Evolutionary conservation across 768 basidiomycete species (phyloP).

Genomic region (Kondoa subrosea): DNA sequence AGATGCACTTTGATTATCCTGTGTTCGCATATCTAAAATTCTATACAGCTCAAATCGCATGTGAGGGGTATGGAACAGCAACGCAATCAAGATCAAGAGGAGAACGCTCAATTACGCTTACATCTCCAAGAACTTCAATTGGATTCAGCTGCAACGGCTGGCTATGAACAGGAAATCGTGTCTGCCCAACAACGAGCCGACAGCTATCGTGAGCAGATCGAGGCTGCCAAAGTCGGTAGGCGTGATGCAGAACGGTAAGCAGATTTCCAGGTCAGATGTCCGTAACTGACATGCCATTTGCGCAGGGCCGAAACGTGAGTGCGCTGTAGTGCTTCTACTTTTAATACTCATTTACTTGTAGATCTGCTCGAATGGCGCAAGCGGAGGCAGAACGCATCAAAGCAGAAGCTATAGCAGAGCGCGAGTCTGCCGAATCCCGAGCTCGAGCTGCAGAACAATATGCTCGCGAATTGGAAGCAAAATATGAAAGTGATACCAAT

Average conservation of each 20-base stretch:
- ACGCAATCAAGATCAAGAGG: not conserved
- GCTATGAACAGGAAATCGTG: not conserved
- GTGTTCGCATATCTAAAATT: too few species aligned
- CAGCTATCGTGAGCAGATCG: constrained; percentile 3
- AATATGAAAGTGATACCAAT: not conserved
- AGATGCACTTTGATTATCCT: too few species aligned
- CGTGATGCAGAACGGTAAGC: not conserved
- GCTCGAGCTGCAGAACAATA: not conserved
- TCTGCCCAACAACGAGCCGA: not conserved
- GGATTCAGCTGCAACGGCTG: not conserved
- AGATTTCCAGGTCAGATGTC: not conserved
- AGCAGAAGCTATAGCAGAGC: constrained; percentile 1
- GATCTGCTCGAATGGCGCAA: constrained; percentile 8
- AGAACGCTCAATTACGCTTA: not conserved
- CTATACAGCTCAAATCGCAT: not conserved
- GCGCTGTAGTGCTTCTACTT: not conserved
- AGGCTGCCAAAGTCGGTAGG: constrained; percentile 2
- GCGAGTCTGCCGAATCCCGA: constrained; percentile 4
- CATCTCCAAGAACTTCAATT: not conserved
- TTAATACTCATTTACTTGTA: not conserved
- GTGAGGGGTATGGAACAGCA: not conserved
- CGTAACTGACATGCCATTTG: too few species aligned
- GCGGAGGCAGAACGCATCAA: constrained; percentile 8
- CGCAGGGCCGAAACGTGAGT: not conserved
- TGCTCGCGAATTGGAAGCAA: constrained; percentile 2